Base-by-base conservation (phyloP, 2,329 filamentous ascomycete genomes). In the Nemania bipapillata region DNA sequence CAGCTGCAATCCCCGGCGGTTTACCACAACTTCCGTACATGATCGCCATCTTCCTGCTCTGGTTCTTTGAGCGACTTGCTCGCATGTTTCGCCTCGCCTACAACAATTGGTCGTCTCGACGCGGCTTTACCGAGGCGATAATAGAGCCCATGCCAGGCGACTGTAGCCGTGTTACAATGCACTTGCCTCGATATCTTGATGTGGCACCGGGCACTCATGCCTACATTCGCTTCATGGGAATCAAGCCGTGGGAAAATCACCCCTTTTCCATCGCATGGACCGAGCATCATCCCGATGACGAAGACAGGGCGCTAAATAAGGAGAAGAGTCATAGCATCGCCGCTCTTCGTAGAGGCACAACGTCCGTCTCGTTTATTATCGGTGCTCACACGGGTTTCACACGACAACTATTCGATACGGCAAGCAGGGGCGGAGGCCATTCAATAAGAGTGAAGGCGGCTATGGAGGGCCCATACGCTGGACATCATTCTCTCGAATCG, bases 341-440 rank as follows among this genome's bases (percentile, higher is more conserved):
- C 50, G 68, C 73, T 9, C 72, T 76, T 12, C 72, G 68, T 50
- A 71, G 63, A 9, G 79, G 81, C 62, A 82, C 80, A 4, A 89
- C 87, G 0, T 82, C 83, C 22, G 88, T 97, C 68, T 94, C 92
- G 0, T 92, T 97, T 75, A 85, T 98, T 74, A 91, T 97, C 73
- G 92, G 93, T 70, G 92, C 94, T 30, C 92, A 96, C 68, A 94
- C 91, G 0, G 95, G 95, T 32, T 91, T 97, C 82, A 98, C 96
- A 7, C 89, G 93, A 75, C 89, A 89, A 74, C 88, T 98, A 2
- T 96, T 89, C 83, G 84, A 92, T 74, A 88, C 86, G 67, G 93
- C 92, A 6, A 83, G 85, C 65, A 80, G 82, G 32, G 80, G 84
- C 22, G 82, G 84, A n/a, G 80, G 81, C 26, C 83, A 83, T 35